These are phyloP conservation scores for Mixia osmundae DNA, from an alignment of 1,284 basidiomycete species.

Conservation along the genomic window DNA sequence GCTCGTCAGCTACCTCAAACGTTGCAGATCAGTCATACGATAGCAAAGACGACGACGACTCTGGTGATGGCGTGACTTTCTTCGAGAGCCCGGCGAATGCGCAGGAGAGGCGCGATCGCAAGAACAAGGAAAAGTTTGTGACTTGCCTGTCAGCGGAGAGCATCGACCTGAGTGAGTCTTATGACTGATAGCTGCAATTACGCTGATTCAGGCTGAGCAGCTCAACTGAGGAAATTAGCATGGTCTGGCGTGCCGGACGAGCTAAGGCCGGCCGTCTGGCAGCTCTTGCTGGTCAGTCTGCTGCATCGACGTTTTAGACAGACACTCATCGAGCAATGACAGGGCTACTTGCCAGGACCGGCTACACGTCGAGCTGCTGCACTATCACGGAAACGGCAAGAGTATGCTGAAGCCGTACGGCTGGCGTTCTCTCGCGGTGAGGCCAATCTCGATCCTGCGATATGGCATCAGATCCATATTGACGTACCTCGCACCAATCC, in stretches of 20 bases:
- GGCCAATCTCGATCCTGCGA: constrained; percentile 59
- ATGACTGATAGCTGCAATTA: neutral
- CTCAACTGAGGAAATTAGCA: constrained; percentile 64
- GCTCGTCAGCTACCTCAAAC: constrained; percentile 1
- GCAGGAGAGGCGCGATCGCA: constrained; percentile 9
- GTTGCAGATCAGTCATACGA: neutral
- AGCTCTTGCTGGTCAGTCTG: constrained; percentile 55
- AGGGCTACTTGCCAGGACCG: constrained; percentile 82
- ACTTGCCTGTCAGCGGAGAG: constrained; percentile 13
- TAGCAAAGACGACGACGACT: neutral
- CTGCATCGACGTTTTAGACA: constrained; percentile 2
- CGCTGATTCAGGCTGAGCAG: constrained; percentile 23
- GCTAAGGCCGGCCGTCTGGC: constrained; percentile 81
- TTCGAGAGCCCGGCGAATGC: constrained; percentile 8
- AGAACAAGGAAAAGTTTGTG: constrained; percentile 14
- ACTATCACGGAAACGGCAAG: constrained; percentile 65
- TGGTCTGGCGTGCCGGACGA: constrained; percentile 85
- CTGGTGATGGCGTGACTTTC: constrained; percentile 5
- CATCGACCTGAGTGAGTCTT: constrained; percentile 42
- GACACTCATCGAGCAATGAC: constrained; percentile 3
- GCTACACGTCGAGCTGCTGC: constrained; percentile 50
- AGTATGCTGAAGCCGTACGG: constrained; percentile 72
- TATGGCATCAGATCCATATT: constrained; percentile 96
- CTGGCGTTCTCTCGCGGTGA: constrained; percentile 71
- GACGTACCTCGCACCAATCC: constrained; percentile 84